Evolutionary conservation across 1,284 basidiomycete species (phyloP).

Genomic region (Fomitopsis pinicola): DNA sequence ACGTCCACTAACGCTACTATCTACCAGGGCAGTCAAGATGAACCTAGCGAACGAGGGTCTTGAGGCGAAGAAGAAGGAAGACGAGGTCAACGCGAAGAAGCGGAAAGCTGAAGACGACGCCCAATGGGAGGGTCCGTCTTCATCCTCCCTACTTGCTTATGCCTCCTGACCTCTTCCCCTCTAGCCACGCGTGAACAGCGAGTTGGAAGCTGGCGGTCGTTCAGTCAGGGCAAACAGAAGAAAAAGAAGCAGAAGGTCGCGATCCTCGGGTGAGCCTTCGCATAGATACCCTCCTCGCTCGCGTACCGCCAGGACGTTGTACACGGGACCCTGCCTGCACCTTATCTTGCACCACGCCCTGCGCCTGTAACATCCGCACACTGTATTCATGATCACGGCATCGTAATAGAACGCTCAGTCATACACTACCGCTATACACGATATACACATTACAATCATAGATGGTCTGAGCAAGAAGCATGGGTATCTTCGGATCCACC

Average conservation of each 20-base stretch:
- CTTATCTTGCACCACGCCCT: neutral
- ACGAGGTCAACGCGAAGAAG: constrained; percentile 68
- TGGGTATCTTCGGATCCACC: neutral
- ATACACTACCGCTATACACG: neutral
- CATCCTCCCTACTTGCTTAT: neutral
- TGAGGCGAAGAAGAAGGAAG: constrained; percentile 80
- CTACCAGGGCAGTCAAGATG: constrained; percentile 71
- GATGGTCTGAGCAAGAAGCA: neutral
- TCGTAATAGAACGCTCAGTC: neutral
- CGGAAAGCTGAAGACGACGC: constrained; percentile 81
- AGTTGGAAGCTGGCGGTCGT: constrained; percentile 78
- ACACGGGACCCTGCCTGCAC: neutral
- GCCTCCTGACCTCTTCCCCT: neutral
- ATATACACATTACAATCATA: neutral
- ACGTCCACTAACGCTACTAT: constrained; percentile 2
- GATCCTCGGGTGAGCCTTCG: constrained; percentile 53
- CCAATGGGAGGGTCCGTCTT: constrained; percentile 67
- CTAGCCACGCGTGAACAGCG: constrained; percentile 72
- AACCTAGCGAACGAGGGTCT: constrained; percentile 82
- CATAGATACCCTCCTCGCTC: constrained; percentile 1
- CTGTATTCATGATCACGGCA: neutral
- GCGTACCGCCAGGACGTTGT: neutral
- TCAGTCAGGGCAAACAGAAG: constrained; percentile 54
- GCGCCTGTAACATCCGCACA: neutral
- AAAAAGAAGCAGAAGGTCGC: constrained; percentile 69